A percentile compares a stretch with the other conserved stretches of the same genome.
These are phyloP conservation scores for Cenococcum geophilum DNA, from an alignment of 495 filamentous ascomycete genomes.

Conservation along the genomic window DNA sequence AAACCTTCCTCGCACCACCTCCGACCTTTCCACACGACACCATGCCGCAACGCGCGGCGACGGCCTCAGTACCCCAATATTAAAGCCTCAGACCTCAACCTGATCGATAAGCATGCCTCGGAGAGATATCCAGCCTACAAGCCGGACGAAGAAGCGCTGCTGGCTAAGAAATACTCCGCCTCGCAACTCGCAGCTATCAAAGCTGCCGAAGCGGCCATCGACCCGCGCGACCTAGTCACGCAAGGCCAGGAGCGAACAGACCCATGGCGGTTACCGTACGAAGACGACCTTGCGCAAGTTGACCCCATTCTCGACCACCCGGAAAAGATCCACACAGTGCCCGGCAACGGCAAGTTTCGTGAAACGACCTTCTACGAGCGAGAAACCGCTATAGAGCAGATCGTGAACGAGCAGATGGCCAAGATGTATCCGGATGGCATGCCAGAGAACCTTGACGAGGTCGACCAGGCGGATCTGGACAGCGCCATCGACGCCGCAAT, in stretches of 20 bases:
- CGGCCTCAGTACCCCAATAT: constrained; percentile 36
- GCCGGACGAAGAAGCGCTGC: constrained; percentile 54
- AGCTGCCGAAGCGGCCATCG: constrained; percentile 77
- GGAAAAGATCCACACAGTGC: constrained; percentile 14
- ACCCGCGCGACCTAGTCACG: constrained; percentile 66
- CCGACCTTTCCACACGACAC: constrained; percentile 48
- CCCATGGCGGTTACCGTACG: constrained; percentile 63
- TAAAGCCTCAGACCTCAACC: constrained; percentile 32
- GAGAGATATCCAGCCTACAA: constrained; percentile 58
- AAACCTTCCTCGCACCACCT: constrained; percentile 43
- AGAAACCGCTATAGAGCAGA: constrained; percentile 20
- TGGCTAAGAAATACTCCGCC: constrained; percentile 64
- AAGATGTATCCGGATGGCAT: constrained; percentile 43
- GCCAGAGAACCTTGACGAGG: constrained; percentile 10
- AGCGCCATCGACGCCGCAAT: constrained; percentile 19
- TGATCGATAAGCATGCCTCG: constrained; percentile 35
- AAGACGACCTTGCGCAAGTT: constrained; percentile 77
- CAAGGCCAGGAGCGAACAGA: constrained; percentile 65
- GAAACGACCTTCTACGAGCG: constrained; percentile 18
- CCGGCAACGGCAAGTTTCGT: constrained; percentile 12
- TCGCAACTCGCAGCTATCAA: constrained; percentile 79
- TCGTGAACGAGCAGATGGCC: constrained; percentile 46
- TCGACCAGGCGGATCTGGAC: constrained; percentile 13
- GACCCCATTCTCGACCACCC: constrained; percentile 51
- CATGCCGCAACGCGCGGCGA: constrained; percentile 34